Evolutionary conservation across 108 stramenopile species (phyloP), one percentile per base, ranked within the genome.

Genomic region (Skeletonema costatum): DNA sequence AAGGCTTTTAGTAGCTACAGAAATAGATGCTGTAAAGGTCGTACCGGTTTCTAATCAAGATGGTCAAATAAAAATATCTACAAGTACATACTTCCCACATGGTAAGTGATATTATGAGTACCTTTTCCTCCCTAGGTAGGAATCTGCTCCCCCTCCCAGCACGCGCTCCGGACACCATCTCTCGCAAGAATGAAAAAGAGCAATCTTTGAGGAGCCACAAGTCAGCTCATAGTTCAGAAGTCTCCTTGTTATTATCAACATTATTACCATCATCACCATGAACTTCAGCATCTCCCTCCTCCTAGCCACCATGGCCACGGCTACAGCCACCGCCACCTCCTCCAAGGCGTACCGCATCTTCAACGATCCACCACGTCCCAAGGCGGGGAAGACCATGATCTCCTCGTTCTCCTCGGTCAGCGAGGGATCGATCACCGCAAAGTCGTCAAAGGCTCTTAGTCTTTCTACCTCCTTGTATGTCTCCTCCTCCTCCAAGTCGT

Each of bases 261-360:
- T 25, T 3, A 19, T 25, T 10, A 56, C 9, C 3, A 21, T 0
- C 17, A 21, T 7, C 17, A 56, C 21, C 21, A 56, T 25, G 53
- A 56, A 56, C 53, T 56, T 56, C 25, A 16, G 53, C 25, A 21
- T 56, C 53, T 56, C 53, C 25, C 19, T 56, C 25, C 53, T 56
- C 53, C 25, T 56, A 25, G 53, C 53, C 53, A 56, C 21, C 19
- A 7, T n/a, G 19, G 19, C 53, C 53, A 25, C 53, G 21, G 25
- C 25, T 7, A 56, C 53, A 10, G 25, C 53, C 21, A 25, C 19
- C 9, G 2, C 19, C 21, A 56, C 25, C 53, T 25, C 16, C 9
- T 56, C 53, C 19, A 56, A 56, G 53, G 53, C 53, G 7, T 56
- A 56, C n/a, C 53, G 53, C 53, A 10, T 56, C 53, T 56, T 56